A percentile compares a stretch with the other conserved stretches of the same genome.
These are phyloP conservation scores for Byssoonygena ceratinophila DNA, from an alignment of 2,329 filamentous ascomycete genomes.

Conservation along the genomic window DNA sequence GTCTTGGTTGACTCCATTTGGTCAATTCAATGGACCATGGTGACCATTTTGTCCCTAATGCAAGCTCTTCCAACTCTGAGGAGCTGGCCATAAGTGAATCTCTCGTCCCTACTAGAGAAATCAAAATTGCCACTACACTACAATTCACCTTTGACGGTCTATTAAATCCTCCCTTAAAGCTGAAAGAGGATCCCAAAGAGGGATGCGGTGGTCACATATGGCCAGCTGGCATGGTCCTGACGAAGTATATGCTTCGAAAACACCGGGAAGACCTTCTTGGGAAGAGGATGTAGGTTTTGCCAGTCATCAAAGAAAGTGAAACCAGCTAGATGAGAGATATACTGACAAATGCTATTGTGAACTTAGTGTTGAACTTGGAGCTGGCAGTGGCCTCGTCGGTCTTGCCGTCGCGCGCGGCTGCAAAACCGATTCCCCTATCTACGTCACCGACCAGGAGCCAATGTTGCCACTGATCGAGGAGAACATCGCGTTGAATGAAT, in stretches of 20 bases:
- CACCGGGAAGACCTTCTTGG: constrained; percentile 52
- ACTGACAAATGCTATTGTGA: not conserved
- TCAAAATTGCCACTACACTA: constrained; percentile 44
- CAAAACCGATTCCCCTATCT: constrained; percentile 47
- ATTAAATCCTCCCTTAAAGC: constrained; percentile 55
- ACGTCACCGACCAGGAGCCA: constrained; percentile 75
- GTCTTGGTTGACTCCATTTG: not conserved
- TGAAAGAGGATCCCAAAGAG: constrained; percentile 75
- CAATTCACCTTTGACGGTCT: constrained; percentile 60
- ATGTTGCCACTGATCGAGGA: constrained; percentile 79
- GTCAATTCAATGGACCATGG: not conserved
- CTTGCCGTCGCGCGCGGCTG: constrained; percentile 51
- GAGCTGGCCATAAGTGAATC: constrained; percentile 39
- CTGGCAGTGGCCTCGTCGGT: constrained; percentile 77
- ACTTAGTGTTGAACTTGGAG: constrained; percentile 80
- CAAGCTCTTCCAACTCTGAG: not conserved
- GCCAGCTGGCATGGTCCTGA: constrained; percentile 83
- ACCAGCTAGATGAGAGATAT: not conserved
- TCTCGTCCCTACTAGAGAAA: constrained; percentile 44
- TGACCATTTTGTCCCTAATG: not conserved
- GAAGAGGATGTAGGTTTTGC: constrained; percentile 54
- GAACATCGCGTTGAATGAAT: constrained; percentile 72
- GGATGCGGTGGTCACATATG: constrained; percentile 91
- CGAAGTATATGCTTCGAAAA: constrained; percentile 72
- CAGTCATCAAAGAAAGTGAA: not conserved